A percentile compares a stretch with the other conserved stretches of the same genome.
phyloP scores from a whole-genome alignment of 805 yeast genomes.

The Cyberlindnera mycetangii region DNA sequence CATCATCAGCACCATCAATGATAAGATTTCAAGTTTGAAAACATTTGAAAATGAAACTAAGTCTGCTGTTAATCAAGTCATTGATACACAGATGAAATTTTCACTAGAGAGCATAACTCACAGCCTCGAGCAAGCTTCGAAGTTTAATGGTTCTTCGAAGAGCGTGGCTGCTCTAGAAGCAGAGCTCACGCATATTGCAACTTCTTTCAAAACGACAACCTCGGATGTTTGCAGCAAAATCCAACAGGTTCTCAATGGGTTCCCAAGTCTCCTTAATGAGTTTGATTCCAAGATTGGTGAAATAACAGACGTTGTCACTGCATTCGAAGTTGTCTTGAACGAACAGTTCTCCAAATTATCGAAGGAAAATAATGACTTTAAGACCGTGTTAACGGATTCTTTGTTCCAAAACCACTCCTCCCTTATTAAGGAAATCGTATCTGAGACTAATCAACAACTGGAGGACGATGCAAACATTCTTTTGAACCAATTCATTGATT shows the following conservation, averaged over 20 bases:
- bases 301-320: slow-evolving; percentile 10
- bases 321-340: slow-evolving; percentile 15
- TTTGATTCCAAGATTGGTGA: slow-evolving; percentile 17
- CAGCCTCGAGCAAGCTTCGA: background rate
- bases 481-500: slow-evolving; percentile 18
- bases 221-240: slow-evolving; percentile 25
- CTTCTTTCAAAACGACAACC: slow-evolving; percentile 18
- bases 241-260: slow-evolving; percentile 20
- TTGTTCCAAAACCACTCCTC: slow-evolving; percentile 25
- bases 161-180: slow-evolving; percentile 9
- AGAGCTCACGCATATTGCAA: slow-evolving; percentile 15
- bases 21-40: slow-evolving; percentile 27
- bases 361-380: slow-evolving; percentile 26
- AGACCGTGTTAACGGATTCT: slow-evolving; percentile 18
- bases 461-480: slow-evolving; percentile 23
- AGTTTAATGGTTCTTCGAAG: slow-evolving; percentile 4
- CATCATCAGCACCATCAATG: slow-evolving; percentile 29
- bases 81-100: slow-evolving; percentile 9
- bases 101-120: slow-evolving; percentile 7
- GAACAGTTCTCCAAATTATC: slow-evolving; percentile 24
- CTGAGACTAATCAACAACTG: slow-evolving; percentile 14
- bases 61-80: slow-evolving; percentile 12
- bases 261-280: slow-evolving; percentile 23
- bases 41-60: slow-evolving; percentile 24
- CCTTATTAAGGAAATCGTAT: slow-evolving; percentile 17